A percentile compares a stretch with the other conserved stretches of the same genome.
Conservation (phyloP, 352 stramenopile genomes). For the Phytophthora rubi region DNA sequence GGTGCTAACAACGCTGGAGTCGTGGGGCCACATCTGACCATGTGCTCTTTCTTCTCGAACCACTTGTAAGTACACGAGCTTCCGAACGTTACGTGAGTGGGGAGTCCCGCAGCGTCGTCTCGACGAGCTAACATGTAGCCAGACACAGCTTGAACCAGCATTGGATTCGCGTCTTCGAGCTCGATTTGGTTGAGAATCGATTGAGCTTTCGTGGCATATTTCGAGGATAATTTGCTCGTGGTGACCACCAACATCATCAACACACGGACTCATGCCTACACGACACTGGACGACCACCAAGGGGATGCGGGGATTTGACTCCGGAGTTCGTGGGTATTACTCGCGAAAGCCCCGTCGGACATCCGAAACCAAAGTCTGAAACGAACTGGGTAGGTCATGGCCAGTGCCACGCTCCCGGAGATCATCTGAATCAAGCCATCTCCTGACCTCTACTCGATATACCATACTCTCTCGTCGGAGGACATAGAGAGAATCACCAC, state of each 20-base stretch:
- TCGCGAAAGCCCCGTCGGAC: constrained; percentile 19
- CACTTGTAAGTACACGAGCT: neutral
- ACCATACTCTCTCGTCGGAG: constrained; percentile 19
- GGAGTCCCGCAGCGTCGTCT: neutral
- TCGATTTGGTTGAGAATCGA: neutral
- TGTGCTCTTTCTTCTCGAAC: neutral
- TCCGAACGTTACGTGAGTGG: neutral
- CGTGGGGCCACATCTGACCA: constrained; percentile 19
- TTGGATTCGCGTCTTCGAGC: neutral
- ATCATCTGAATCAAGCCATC: constrained; percentile 30
- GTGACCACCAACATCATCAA: neutral
- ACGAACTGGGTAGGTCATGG: constrained; percentile 11
- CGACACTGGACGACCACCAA: neutral
- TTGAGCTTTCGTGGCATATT: neutral
- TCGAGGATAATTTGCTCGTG: too few relatives aligned
- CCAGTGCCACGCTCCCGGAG: constrained; percentile 15
- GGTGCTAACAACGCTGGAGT: constrained; percentile 9
- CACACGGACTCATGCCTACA: neutral
- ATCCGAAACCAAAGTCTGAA: constrained; percentile 29
- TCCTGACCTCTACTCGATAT: constrained; percentile 18
- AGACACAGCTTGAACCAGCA: neutral
- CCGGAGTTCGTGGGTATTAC: constrained; percentile 13
- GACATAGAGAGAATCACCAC: constrained; percentile 2
- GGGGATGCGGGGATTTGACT: neutral
- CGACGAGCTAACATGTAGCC: neutral